Conservation (phyloP, 129 eudicot genomes). For the Centella asiatica region DNA sequence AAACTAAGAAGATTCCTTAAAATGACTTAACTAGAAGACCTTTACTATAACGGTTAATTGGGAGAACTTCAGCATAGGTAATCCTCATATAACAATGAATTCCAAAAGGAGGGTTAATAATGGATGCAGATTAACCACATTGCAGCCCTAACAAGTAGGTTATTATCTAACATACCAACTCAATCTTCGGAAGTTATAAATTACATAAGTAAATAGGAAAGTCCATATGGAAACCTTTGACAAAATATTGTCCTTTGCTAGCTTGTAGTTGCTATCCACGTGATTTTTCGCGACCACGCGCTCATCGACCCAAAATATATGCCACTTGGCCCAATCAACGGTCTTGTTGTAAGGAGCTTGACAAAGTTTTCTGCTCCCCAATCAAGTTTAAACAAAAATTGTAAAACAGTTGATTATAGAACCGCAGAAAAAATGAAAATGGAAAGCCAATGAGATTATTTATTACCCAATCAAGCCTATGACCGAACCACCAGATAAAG, state of each 20-base stretch:
- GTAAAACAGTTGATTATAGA: background rate
- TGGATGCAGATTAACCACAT: no score
- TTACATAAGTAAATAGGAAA: background rate
- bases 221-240: slow-evolving; percentile 47
- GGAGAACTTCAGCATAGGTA: no score
- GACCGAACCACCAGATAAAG: slow-evolving; percentile 89
- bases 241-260: slow-evolving; percentile 69
- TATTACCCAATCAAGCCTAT: slow-evolving; percentile 65
- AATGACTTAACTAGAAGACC: no score
- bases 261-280: slow-evolving; percentile 81
- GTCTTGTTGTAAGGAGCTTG: slow-evolving; percentile 83
- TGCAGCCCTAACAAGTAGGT: no score
- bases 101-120: no score
- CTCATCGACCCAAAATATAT: slow-evolving; percentile 88
- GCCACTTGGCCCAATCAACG: slow-evolving; percentile 94
- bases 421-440: slow-evolving; percentile 1
- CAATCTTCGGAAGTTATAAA: background rate
- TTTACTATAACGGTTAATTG: no score
- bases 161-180: background rate
- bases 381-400: slow-evolving; percentile 1
- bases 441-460: background rate
- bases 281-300: slow-evolving; percentile 79
- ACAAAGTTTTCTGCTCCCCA: slow-evolving; percentile 59
- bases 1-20: no score
- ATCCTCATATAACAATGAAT: no score